Evolutionary conservation across 2,329 filamentous ascomycete genomes (phyloP).

Genomic region (Alternaria triticina): DNA sequence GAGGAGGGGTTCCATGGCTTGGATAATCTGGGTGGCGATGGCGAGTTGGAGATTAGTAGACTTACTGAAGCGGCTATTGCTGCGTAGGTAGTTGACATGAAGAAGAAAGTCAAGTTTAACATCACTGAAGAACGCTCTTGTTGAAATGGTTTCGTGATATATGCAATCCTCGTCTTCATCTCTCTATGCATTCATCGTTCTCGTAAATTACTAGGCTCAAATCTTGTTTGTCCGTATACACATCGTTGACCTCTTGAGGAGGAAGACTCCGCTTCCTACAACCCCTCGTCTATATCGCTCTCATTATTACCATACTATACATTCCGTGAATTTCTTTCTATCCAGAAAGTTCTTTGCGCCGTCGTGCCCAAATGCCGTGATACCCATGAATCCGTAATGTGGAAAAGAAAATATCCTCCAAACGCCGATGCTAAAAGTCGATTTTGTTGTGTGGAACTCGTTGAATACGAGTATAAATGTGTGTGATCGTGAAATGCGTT

Average conservation of each 20-base stretch:
- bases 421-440: slow-evolving; percentile 5
- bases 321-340: neutral
- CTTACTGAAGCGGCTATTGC: slow-evolving; percentile 17
- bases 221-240: neutral
- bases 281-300: neutral
- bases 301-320: slow-evolving; percentile 2
- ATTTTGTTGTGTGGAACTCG: neutral
- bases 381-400: neutral
- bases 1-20: slow-evolving; percentile 86
- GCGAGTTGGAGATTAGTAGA: slow-evolving; percentile 30
- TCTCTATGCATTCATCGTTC: neutral
- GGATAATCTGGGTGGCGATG: slow-evolving; percentile 53
- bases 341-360: neutral
- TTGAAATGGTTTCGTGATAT: neutral
- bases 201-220: neutral
- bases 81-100: neutral
- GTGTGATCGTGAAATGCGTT: neutral
- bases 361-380: neutral
- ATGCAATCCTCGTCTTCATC: neutral
- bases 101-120: neutral
- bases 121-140: neutral
- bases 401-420: neutral
- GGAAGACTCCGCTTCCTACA: neutral
- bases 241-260: neutral
- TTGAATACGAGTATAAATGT: neutral